Evolutionary conservation across 2,329 filamentous ascomycete species (phyloP), one percentile per base, ranked within the genome.

Genomic region (Coniochaeta ligniaria): DNA sequence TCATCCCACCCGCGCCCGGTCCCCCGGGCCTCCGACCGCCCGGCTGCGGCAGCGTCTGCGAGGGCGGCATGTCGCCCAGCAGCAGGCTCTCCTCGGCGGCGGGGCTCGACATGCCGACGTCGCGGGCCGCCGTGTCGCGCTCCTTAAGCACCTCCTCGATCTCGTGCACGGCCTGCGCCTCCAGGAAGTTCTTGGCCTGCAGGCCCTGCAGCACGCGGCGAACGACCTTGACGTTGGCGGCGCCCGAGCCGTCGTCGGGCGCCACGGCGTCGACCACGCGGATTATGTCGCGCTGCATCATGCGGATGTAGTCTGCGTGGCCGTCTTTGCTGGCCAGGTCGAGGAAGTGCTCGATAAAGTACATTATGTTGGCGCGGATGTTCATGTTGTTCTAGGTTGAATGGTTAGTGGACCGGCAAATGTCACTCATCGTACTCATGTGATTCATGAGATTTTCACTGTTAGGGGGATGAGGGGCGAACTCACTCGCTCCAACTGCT

Each of bases 331-430:
- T 83, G 24, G 92, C 90, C 76, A 92, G 82, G 71, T 98, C 94
- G 71, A 96, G 90, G 66, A 99, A 91, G 67, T 94, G 90, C 71
- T 98, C 94, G 70, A 99, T 89, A 75, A 99, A 99, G 76, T 96
- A 99, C 90, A 99, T 96, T 73, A 99, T 98, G 73, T 99, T 99
- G 62, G 95, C 96, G 63, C 94, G 84, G 58, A 89, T 96, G 75
- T 99, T 99, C 90, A 99, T 96, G 66, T 91, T 94, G 66, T 91
- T 96, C 84, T 93, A 67, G 17, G 60, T 31, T 36, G 1, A 57
- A 35, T 33, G 9, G 60, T 62, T 43, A 59, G 43, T 63, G 28
- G 12, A 33, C 31, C 9, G 9, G 9, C 31, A 5, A 9, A 9
- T 33, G 31, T 6, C 6, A 36, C 12, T 36, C 28, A 31, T 31